Percentiles rank a stretch among this genome's conserved stretches.
phyloP scores from a whole-genome alignment of 305 asterid genomes.

The Fraxinus sp. region DNA sequence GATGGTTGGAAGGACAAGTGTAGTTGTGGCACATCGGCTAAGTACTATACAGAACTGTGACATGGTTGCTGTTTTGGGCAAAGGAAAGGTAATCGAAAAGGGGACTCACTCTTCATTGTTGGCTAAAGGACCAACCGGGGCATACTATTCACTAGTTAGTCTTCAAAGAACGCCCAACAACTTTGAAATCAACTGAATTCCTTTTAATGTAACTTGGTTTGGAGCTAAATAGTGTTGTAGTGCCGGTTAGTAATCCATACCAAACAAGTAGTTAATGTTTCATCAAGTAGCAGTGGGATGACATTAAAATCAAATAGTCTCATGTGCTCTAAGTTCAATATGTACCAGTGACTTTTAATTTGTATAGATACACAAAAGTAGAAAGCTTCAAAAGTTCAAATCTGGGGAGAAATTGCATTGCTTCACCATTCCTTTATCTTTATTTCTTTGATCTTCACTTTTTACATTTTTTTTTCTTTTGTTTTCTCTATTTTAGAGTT shows the following conservation, averaged over 20 bases:
- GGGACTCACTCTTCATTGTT: constrained; percentile 74
- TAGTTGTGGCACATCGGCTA: constrained; percentile 84
- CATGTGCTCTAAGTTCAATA: background rate
- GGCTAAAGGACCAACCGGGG: constrained; percentile 58
- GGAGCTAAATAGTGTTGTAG: background rate
- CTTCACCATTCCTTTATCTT: background rate
- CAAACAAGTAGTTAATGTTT: background rate
- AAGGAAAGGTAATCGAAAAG: constrained; percentile 74
- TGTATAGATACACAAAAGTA: background rate
- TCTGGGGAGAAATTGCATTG: background rate
- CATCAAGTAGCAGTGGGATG: background rate
- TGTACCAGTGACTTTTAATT: background rate
- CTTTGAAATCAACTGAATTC: constrained; percentile 17
- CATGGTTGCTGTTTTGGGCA: constrained; percentile 68
- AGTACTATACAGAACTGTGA: constrained; percentile 77
- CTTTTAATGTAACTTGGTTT: background rate
- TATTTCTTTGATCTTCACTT: background rate
- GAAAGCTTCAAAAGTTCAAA: background rate
- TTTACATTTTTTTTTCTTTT: background rate
- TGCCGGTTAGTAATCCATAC: background rate
- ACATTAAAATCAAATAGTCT: background rate
- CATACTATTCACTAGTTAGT: constrained; percentile 67
- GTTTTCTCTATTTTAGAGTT: background rate
- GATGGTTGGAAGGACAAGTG: constrained; percentile 86
- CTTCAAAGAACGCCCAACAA: constrained; percentile 51